A percentile compares a stretch with the other conserved stretches of the same genome.
These are phyloP conservation scores for Beauveria australis DNA, from an alignment of 2,329 filamentous ascomycete genomes.

Conservation along the genomic window DNA sequence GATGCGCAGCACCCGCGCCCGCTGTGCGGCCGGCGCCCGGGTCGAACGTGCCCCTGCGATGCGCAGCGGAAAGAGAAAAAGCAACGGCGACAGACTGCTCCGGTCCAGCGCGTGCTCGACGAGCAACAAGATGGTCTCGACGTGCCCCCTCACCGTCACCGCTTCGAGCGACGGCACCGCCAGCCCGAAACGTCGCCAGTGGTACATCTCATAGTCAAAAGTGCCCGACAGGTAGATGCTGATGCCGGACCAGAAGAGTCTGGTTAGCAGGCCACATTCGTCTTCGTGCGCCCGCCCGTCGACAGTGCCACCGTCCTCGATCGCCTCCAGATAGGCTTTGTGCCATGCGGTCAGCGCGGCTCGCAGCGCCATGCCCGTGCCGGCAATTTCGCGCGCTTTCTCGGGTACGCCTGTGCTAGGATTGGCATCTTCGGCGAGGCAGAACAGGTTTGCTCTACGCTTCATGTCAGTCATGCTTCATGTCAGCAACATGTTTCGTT, in stretches of 20 bases:
- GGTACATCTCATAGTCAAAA: slow-evolving; percentile 26
- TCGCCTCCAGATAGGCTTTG: slow-evolving; percentile 3
- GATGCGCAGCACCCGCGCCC: slow-evolving; percentile 15
- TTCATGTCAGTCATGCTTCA: background rate
- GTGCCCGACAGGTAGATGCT: slow-evolving; percentile 30
- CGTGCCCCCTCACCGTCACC: slow-evolving; percentile 17
- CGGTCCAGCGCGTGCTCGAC: slow-evolving; percentile 14
- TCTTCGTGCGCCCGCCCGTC: background rate
- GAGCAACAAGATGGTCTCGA: slow-evolving; percentile 18
- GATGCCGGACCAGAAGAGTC: slow-evolving; percentile 22
- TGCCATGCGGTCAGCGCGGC: slow-evolving; percentile 12
- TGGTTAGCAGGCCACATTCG: slow-evolving; percentile 16
- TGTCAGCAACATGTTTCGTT: no score
- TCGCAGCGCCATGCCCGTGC: slow-evolving; percentile 2
- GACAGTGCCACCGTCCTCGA: background rate
- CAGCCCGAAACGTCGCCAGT: slow-evolving; percentile 21
- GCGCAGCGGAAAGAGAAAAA: slow-evolving; percentile 27
- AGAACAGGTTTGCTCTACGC: background rate
- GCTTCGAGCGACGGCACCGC: slow-evolving; percentile 17
- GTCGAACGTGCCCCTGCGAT: slow-evolving; percentile 25
- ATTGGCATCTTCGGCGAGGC: background rate
- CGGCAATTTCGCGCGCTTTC: background rate
- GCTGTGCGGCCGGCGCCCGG: slow-evolving; percentile 15
- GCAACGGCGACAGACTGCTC: slow-evolving; percentile 21
- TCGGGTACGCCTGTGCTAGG: background rate